Percentiles rank a stretch among this genome's conserved stretches.
phyloP scores from a whole-genome alignment of 1,284 basidiomycete species.

The Malassezia furfur region DNA sequence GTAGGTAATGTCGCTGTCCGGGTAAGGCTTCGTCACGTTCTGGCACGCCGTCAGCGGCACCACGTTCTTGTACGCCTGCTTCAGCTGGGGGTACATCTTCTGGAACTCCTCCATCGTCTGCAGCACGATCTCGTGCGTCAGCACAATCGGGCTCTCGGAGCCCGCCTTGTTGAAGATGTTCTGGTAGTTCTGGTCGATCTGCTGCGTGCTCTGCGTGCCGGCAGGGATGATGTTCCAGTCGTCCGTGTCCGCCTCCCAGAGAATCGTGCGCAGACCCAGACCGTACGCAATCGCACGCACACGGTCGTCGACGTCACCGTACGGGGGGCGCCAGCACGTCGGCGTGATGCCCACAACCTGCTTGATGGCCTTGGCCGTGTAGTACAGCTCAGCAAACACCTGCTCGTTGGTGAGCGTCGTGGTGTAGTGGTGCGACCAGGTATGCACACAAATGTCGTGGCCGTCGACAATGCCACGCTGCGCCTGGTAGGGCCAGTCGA shows the following conservation, averaged over 20 bases:
- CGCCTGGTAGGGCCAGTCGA: slow-evolving; percentile 16
- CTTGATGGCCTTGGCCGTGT: slow-evolving; percentile 52
- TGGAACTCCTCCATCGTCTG: slow-evolving; percentile 38
- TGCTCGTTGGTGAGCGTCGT: slow-evolving; percentile 19
- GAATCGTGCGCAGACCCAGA: slow-evolving; percentile 51
- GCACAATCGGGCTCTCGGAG: slow-evolving; percentile 48
- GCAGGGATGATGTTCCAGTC: slow-evolving; percentile 50
- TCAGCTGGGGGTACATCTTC: slow-evolving; percentile 31
- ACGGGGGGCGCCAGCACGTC: slow-evolving; percentile 49
- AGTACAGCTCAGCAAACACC: slow-evolving; percentile 55
- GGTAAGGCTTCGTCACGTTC: slow-evolving; percentile 49
- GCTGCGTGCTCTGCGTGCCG: slow-evolving; percentile 40
- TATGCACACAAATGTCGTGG: slow-evolving; percentile 24
- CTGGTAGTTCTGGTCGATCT: slow-evolving; percentile 49
- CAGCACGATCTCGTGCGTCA: slow-evolving; percentile 42
- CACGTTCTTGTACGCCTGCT: slow-evolving; percentile 37
- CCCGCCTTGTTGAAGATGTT: slow-evolving; percentile 46
- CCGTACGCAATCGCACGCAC: slow-evolving; percentile 50
- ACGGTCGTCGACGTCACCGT: slow-evolving; percentile 53
- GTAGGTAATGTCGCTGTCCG: slow-evolving; percentile 48
- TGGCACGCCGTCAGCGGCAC: slow-evolving; percentile 40
- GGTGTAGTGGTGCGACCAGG: slow-evolving; percentile 23
- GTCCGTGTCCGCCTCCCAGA: slow-evolving; percentile 50
- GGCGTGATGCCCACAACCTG: slow-evolving; percentile 51
- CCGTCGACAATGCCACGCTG: slow-evolving; percentile 23